A percentile compares a stretch with the other conserved stretches of the same genome.
Conservation (phyloP, 192 early-diverging fungal genomes). For the Coemansia sp. region DNA sequence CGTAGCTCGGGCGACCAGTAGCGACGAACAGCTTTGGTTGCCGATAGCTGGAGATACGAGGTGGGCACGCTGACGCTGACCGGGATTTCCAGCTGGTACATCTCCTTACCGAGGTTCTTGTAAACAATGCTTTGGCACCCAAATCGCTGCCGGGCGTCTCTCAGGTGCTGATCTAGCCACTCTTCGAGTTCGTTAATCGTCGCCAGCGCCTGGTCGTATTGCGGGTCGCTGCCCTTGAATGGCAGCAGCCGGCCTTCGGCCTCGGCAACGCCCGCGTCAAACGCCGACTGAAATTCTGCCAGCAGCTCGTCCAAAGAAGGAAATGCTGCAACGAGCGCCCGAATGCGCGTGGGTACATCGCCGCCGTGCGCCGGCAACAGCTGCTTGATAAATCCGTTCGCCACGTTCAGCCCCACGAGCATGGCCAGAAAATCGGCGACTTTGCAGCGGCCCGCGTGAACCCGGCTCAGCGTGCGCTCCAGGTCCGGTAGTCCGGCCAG, state of each 20-base stretch:
- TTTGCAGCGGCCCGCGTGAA: slow-evolving; percentile 81
- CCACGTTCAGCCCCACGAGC: slow-evolving; percentile 56
- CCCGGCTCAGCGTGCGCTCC: slow-evolving; percentile 84
- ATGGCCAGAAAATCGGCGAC: slow-evolving; percentile 79
- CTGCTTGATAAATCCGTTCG: slow-evolving; percentile 15
- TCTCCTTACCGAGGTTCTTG: slow-evolving; percentile 93
- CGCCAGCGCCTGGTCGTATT: slow-evolving; percentile 68
- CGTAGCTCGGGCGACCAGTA: slow-evolving; percentile 76
- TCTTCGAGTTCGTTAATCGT: slow-evolving; percentile 58
- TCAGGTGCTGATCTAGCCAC: slow-evolving; percentile 64
- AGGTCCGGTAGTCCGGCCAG: slow-evolving; percentile 71
- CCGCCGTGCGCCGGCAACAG: slow-evolving; percentile 6
- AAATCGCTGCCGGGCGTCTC: slow-evolving; percentile 60
- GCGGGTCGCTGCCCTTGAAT: slow-evolving; percentile 66
- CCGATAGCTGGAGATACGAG: slow-evolving; percentile 71
- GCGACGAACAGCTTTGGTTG: slow-evolving; percentile 75
- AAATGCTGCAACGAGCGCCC: slow-evolving; percentile 43
- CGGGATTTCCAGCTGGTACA: slow-evolving; percentile 89
- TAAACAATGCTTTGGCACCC: slow-evolving; percentile 69
- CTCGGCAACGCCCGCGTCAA: slow-evolving; percentile 63
- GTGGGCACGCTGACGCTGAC: slow-evolving; percentile 67
- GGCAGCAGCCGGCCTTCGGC: slow-evolving; percentile 63
- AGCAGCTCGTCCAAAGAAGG: slow-evolving; percentile 61
- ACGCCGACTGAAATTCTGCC: slow-evolving; percentile 67
- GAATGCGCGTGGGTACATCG: slow-evolving; percentile 14